Conservation (phyloP, 306 rosid species). For the Pyrus betulifolia region DNA sequence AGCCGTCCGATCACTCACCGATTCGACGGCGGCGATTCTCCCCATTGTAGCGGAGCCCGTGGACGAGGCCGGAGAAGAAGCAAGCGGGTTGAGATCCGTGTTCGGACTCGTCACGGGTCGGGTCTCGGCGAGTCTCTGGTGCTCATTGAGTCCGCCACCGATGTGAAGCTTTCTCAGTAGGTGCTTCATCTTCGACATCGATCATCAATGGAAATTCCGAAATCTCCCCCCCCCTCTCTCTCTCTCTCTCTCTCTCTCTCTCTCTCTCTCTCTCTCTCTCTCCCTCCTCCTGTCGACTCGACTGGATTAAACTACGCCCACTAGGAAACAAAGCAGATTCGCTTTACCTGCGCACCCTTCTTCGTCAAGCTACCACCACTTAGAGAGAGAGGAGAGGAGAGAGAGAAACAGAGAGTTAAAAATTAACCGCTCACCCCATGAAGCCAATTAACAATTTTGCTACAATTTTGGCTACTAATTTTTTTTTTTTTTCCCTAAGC, state of each 20-base stretch:
- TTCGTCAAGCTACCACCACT: slow-evolving; percentile 46
- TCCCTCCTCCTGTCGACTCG: slow-evolving; percentile 3
- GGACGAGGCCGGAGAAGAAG: slow-evolving; percentile 26
- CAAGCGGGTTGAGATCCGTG: slow-evolving; percentile 12
- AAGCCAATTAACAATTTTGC: not conserved
- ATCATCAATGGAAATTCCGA: slow-evolving; percentile 43
- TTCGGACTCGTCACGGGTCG: slow-evolving; percentile 24
- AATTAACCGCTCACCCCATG: slow-evolving; percentile 42
- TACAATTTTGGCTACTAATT: not conserved
- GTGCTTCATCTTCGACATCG: slow-evolving; percentile 93
- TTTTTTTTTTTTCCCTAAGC: not conserved
- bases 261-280: not conserved
- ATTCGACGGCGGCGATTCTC: slow-evolving; percentile 30
- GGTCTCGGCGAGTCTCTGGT: slow-evolving; percentile 41
- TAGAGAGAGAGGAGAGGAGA: not conserved
- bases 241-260: not conserved
- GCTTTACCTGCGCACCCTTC: slow-evolving; percentile 56
- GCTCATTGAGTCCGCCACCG: slow-evolving; percentile 72
- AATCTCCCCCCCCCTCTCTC: not conserved
- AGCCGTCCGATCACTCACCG: slow-evolving; percentile 37
- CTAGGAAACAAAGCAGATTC: slow-evolving; percentile 33
- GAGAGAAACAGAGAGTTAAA: slow-evolving; percentile 12
- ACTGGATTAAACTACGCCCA: slow-evolving; percentile 36
- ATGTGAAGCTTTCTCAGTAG: slow-evolving; percentile 95
- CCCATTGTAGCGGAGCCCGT: slow-evolving; percentile 39